Evolutionary conservation across 2,329 filamentous ascomycete genomes (phyloP).

Genomic region (Verticillium longisporum): DNA sequence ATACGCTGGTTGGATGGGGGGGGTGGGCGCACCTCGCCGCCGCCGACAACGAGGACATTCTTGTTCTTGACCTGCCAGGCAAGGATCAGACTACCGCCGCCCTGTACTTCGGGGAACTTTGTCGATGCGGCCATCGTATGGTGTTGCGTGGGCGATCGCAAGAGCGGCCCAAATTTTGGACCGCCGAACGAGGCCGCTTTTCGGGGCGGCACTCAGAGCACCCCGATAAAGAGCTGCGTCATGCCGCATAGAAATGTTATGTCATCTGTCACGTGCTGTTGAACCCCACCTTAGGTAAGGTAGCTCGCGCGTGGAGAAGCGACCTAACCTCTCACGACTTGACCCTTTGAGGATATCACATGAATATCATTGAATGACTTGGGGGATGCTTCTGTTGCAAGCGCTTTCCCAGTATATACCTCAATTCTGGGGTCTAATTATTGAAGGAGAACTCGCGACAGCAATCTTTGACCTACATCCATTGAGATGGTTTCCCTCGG

Average conservation of each 20-base stretch:
- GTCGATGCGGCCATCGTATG: slow-evolving; percentile 15
- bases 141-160: neutral
- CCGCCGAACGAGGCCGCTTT: neutral
- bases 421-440: too few relatives aligned
- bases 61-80: slow-evolving; percentile 94
- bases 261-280: neutral
- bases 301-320: too few relatives aligned
- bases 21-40: slow-evolving; percentile 71
- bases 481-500: too few relatives aligned
- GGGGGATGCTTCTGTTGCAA: too few relatives aligned
- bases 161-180: neutral
- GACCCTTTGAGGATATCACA: too few relatives aligned
- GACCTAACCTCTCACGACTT: too few relatives aligned
- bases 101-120: slow-evolving; percentile 73
- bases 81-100: slow-evolving; percentile 86
- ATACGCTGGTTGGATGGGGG: neutral
- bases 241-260: neutral
- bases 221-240: neutral
- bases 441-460: too few relatives aligned
- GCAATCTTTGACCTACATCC: too few relatives aligned
- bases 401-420: too few relatives aligned
- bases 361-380: too few relatives aligned
- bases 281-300: too few relatives aligned
- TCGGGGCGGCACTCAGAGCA: neutral
- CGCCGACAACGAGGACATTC: slow-evolving; percentile 84